Evolutionary conservation across 2,329 filamentous ascomycete species (phyloP), one percentile per base, ranked within the genome.

Genomic region (Clonostachys chloroleuca): DNA sequence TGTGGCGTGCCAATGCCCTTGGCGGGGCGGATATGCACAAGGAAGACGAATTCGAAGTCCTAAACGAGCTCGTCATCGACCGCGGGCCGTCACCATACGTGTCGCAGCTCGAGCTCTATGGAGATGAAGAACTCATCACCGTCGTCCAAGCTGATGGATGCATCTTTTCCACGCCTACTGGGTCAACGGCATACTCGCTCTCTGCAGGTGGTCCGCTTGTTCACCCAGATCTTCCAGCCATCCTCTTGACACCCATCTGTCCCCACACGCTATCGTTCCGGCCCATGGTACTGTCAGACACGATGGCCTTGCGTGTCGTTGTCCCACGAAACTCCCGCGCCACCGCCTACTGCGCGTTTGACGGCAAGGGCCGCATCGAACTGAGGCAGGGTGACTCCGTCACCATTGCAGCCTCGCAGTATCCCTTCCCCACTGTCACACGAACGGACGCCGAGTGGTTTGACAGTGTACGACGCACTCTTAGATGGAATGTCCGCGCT

Each of bases 1-100:
- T 99, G 9, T 96, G 92, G 72, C 87, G 92, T 41, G 78, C 86
- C 54, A 82, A 79, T 33, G 67, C 70, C 3, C 60, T 70, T 2
- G 78, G 75, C 54, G 79, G 77, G 40, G 65, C 68, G 5, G 81
- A 83, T 37, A 79, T 86, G 54, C 86, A 94, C 56, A 92, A 96
- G 66, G 89, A 87, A 41, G 92, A 97, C 70, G 92, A 96, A 59
- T 97, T 96, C 54, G 94, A 99, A 70, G 92, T 99, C 17, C 83
- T 99, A 54, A 99, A 99, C 68, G 94, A 99, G 71, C 84, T 99
- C 45, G 92, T 99, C 66, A 97, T 99, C 58, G 94, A 99, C 70
- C 89, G 94, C 50, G 94, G 94, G 53, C 94, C 94, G 59, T 95
- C 89, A 14, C 92, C 92, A 17, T 99, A 97, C 63, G 92, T 99